Evolutionary conservation across 2,329 filamentous ascomycete genomes (phyloP).

Genomic region (Alternaria sp.): DNA sequence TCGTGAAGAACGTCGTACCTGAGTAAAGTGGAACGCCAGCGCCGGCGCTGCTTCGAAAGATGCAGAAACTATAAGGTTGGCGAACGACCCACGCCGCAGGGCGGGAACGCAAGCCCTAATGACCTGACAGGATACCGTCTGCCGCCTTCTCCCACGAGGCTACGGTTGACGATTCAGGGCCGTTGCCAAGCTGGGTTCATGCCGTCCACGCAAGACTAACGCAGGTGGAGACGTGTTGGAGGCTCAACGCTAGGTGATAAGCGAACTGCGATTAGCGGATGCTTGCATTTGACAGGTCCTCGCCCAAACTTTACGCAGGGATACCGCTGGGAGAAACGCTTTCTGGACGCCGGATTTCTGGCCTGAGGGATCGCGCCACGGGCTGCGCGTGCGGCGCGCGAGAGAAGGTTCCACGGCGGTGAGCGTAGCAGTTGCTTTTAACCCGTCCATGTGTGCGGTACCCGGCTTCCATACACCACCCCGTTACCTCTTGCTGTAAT

Average conservation of each 20-base stretch:
- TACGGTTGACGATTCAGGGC: slow-evolving; percentile 5
- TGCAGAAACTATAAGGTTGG: slow-evolving; percentile 1
- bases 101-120: slow-evolving; percentile 8
- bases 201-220: slow-evolving; percentile 4
- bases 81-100: neutral
- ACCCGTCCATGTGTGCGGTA: neutral
- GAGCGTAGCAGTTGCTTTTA: neutral
- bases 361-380: slow-evolving; percentile 1
- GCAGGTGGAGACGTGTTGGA: slow-evolving; percentile 2
- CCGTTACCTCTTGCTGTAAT: neutral
- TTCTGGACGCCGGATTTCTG: neutral
- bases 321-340: neutral
- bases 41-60: slow-evolving; percentile 6
- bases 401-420: neutral
- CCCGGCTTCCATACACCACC: neutral
- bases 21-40: slow-evolving; percentile 1
- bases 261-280: slow-evolving; percentile 3
- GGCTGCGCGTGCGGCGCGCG: neutral
- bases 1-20: slow-evolving; percentile 5
- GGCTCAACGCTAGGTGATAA: slow-evolving; percentile 3
- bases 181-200: slow-evolving; percentile 12
- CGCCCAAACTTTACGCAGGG: slow-evolving; percentile 1
- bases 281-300: slow-evolving; percentile 12
- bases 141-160: neutral
- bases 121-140: slow-evolving; percentile 4